Base-by-base conservation (phyloP, 345 rosid species). In the Aurinia saxatilis region DNA sequence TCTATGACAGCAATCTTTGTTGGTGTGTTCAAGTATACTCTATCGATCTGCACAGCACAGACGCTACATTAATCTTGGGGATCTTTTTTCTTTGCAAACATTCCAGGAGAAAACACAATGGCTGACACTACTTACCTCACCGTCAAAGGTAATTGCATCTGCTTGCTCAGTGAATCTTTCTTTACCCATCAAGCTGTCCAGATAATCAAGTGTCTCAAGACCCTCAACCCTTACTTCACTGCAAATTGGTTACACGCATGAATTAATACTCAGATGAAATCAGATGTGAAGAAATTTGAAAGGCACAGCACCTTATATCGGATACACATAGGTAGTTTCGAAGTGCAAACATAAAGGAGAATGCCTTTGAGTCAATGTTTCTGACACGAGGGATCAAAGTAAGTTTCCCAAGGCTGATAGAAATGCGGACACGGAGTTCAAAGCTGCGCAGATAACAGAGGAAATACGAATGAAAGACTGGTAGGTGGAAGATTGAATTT, bases 161-260 rank as follows among this genome's bases (percentile, higher is more conserved):
- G 93, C 96, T 77, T 92, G 98, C 81, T 92, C 98, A 0, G 98
- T 92, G 81, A 68, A 83, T 68, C 96, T 82, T 73, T 89, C 83
- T 77, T 66, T 80, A 35, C 44, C 25, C 79, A 61, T 77, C 62
- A 87, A 71, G 80, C 85, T 84, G 65, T 92, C 98, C 29, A 92
- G 79, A 73, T 82, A 92, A 79, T 92, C 95, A 18, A 92, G 93
- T 1, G 98, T 92, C 89, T 92, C 98, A 87, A 92, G 74, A 48
- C 98, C 98, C 74, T 92, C 98, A 18, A 92, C 84, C 2, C 98
- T 89, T 35, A 92, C 96, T 87, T 92, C 98, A 68, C 98, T 92
- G 90, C 74, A 73, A 80, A 73, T 77, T 40, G 41, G 52, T 58
- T 50, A 71, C 41, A 75, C 75, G 56, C 17, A 53, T 44, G 30